A percentile compares a stretch with the other conserved stretches of the same genome.
phyloP scores from a whole-genome alignment of 2,329 filamentous ascomycete genomes.

The Ascochyta rabiei region DNA sequence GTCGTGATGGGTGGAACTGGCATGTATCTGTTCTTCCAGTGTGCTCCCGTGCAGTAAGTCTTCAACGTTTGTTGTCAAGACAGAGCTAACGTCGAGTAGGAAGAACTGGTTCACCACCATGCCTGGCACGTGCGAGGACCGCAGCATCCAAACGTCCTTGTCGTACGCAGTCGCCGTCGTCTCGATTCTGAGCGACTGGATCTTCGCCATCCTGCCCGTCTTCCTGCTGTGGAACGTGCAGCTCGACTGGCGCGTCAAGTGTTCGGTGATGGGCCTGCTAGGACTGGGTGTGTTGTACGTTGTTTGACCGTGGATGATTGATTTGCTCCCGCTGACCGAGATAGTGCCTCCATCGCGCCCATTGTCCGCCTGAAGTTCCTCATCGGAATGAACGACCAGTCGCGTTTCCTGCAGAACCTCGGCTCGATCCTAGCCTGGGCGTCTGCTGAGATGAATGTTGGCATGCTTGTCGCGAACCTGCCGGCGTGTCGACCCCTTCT shows the following conservation, averaged over 20 bases:
- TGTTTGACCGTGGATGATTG: no score
- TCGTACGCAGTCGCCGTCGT: conserved; percentile 18
- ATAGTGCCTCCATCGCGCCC: conserved; percentile 19
- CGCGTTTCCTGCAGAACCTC: conserved; percentile 16
- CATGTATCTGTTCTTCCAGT: conserved; percentile 22
- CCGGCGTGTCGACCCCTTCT: conserved; percentile 20
- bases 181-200: conserved; percentile 26
- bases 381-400: conserved; percentile 17
- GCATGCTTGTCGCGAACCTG: conserved; percentile 21
- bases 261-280: conserved; percentile 49
- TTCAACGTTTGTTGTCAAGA: background rate
- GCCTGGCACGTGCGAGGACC: conserved; percentile 7
- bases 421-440: conserved; percentile 19
- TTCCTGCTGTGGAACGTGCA: conserved; percentile 60
- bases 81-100: background rate
- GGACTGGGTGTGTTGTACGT: conserved; percentile 17
- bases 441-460: conserved; percentile 19
- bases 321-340: background rate
- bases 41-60: conserved; percentile 16
- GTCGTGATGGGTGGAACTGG: conserved; percentile 18
- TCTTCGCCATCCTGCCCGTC: conserved; percentile 37
- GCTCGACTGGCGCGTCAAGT: conserved; percentile 58
- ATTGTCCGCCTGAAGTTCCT: conserved; percentile 21
- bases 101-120: conserved; percentile 20
- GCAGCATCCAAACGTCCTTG: conserved; percentile 12